Percentiles rank a stretch among this genome's conserved stretches.
Conservation (phyloP, 1,139 yeast genomes). For the Candida sanyaensis region DNA sequence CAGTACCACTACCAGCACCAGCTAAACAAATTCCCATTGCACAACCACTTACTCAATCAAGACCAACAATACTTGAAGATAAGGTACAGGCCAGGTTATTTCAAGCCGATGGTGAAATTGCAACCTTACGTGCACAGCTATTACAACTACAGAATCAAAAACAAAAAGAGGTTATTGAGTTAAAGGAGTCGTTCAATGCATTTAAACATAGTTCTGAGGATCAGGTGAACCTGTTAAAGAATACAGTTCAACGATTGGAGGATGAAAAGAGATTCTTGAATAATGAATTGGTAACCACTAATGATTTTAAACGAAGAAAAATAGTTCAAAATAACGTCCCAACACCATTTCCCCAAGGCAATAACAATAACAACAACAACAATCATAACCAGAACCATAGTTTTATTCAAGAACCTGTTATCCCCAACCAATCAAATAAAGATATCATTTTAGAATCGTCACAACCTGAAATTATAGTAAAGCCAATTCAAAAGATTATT, state of each 20-base stretch:
- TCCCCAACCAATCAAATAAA: no score
- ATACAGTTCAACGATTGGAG: constrained; percentile 55
- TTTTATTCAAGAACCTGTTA: no score
- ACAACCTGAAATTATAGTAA: background rate
- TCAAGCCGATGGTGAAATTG: constrained; percentile 73
- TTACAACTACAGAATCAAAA: constrained; percentile 48
- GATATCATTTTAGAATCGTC: background rate
- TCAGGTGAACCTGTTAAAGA: constrained; percentile 43
- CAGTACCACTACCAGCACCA: constrained; percentile 7
- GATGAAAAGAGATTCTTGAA: constrained; percentile 71
- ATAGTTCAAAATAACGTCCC: background rate
- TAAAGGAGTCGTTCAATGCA: constrained; percentile 35
- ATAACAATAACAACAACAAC: background rate
- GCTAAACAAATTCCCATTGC: constrained; percentile 6
- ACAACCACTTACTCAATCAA: constrained; percentile 1
- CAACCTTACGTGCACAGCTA: constrained; percentile 69
- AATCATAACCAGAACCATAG: background rate
- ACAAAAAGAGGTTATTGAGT: constrained; percentile 41
- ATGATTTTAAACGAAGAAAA: constrained; percentile 11
- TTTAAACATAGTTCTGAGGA: constrained; percentile 36
- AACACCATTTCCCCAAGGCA: background rate
- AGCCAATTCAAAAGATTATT: constrained; percentile 20
- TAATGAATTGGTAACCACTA: constrained; percentile 36
- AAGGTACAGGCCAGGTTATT: constrained; percentile 31
- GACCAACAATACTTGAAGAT: constrained; percentile 6